phyloP scores from a whole-genome alignment of 352 stramenopile genomes.

The Peronosclerospora sorghi region DNA sequence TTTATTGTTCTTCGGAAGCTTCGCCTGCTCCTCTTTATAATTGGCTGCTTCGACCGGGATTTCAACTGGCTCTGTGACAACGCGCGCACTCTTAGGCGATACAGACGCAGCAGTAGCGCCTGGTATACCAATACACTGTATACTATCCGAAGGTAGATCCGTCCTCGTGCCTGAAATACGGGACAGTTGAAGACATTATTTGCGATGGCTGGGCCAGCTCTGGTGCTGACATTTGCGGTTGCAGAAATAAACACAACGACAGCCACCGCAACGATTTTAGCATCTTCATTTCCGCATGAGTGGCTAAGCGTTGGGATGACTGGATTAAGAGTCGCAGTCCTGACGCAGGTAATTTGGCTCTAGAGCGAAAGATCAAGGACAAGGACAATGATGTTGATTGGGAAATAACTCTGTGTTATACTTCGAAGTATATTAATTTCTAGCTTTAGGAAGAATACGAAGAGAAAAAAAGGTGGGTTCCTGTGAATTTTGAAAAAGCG shows the following conservation, averaged over 20 bases:
- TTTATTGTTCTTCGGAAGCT: conserved; percentile 52
- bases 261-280: conserved; percentile 71
- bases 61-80: conserved; percentile 30
- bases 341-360: too few relatives aligned
- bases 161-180: neutral
- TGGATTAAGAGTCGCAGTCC: too few relatives aligned
- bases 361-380: too few relatives aligned
- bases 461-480: too few relatives aligned
- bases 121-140: too few relatives aligned
- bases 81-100: conserved; percentile 30
- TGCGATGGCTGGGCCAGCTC: conserved; percentile 47
- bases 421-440: too few relatives aligned
- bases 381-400: too few relatives aligned
- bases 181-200: conserved; percentile 18
- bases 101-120: conserved; percentile 7
- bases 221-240: conserved; percentile 60
- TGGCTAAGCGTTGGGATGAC: conserved; percentile 16
- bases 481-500: too few relatives aligned
- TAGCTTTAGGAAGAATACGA: too few relatives aligned
- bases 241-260: conserved; percentile 64
- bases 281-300: conserved; percentile 27
- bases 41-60: conserved; percentile 15
- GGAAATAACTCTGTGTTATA: too few relatives aligned
- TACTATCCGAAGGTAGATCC: conserved; percentile 11
- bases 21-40: conserved; percentile 7